A percentile compares a stretch with the other conserved stretches of the same genome.
Conservation (phyloP, 148 eudicot species). For the Silene conica region DNA sequence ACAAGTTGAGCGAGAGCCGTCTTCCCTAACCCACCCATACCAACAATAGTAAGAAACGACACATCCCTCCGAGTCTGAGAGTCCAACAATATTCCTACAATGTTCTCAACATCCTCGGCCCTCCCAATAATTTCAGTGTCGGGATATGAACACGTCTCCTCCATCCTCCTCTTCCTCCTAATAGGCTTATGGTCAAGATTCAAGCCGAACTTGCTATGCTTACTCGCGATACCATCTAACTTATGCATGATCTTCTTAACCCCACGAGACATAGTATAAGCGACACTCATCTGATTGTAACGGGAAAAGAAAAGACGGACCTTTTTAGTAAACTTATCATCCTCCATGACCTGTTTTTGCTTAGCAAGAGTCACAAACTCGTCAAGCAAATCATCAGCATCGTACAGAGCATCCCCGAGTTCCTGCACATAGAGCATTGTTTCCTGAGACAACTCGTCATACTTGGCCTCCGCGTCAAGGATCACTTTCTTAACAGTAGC, state of each 20-base stretch:
- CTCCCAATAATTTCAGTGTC: neutral
- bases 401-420: neutral
- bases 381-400: slow-evolving; percentile 3
- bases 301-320: neutral
- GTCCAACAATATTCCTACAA: neutral
- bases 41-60: neutral
- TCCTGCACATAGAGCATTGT: neutral
- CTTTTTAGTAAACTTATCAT: neutral
- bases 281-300: neutral
- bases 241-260: neutral
- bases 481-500: neutral
- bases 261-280: neutral
- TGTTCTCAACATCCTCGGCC: neutral
- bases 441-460: neutral
- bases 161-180: neutral
- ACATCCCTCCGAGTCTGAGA: neutral
- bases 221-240: neutral
- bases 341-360: neutral
- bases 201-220: neutral
- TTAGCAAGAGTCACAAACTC: neutral
- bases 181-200: neutral
- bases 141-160: neutral
- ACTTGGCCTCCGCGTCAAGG: neutral
- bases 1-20: slow-evolving; percentile 1
- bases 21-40: neutral